Conservation (phyloP, 441 rosid species). For the Sinapis alba region DNA sequence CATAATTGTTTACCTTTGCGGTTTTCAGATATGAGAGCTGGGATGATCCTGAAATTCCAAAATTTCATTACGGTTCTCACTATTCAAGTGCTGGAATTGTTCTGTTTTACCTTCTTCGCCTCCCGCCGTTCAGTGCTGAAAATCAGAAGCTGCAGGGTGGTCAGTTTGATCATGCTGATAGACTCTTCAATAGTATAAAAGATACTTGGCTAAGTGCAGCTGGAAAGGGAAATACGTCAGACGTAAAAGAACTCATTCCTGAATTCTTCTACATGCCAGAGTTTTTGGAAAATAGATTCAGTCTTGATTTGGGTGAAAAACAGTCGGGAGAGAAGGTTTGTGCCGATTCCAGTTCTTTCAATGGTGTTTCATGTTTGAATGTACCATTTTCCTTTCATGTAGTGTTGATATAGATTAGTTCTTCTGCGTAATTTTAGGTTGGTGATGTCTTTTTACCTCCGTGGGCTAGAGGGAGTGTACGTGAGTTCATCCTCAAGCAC, state of each 20-base stretch:
- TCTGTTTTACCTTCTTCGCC: conserved; percentile 97
- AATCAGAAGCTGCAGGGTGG: conserved; percentile 99
- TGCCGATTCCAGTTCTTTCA: conserved; percentile 30
- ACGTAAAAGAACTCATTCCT: conserved; percentile 99
- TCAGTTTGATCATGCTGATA: conserved; percentile 99
- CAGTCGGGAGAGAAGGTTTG: conserved; percentile 99
- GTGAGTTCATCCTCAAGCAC: conserved; percentile 94
- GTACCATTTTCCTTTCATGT: conserved; percentile 17
- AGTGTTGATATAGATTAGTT: conserved; percentile 17
- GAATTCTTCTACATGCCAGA: conserved; percentile 99
- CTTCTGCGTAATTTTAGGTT: conserved; percentile 58
- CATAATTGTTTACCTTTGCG: conserved; percentile 8
- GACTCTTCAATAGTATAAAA: conserved; percentile 91
- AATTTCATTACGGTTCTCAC: conserved; percentile 99
- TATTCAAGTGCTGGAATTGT: conserved; percentile 99
- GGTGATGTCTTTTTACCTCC: conserved; percentile 94
- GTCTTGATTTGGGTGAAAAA: conserved; percentile 95
- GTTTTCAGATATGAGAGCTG: conserved; percentile 93
- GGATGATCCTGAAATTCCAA: conserved; percentile 99
- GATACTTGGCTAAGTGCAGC: conserved; percentile 99
- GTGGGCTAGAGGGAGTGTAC: conserved; percentile 97
- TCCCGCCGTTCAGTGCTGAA: conserved; percentile 98
- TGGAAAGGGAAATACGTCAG: conserved; percentile 98
- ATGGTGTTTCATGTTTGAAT: conserved; percentile 22
- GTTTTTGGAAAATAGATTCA: conserved; percentile 88